phyloP scores from a whole-genome alignment of 768 basidiomycete species.

The Boletus huronensis region DNA sequence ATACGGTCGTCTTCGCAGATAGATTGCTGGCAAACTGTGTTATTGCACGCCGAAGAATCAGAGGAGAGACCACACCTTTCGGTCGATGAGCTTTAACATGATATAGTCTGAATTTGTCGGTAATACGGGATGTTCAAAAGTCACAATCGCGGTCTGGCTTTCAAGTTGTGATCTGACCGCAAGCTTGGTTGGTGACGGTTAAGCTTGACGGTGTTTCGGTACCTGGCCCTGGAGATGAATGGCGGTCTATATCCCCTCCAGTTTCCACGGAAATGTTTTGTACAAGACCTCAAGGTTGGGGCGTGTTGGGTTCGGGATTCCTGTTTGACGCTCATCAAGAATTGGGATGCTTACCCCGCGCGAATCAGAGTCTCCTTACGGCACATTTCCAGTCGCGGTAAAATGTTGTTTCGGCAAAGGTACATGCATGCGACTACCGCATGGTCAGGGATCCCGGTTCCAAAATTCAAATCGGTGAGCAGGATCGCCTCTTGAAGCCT shows the following conservation, averaged over 20 bases:
- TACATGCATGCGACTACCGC: conserved; percentile 11
- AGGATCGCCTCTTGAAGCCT: conserved; percentile 4
- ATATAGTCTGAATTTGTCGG: neutral
- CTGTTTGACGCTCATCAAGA: conserved; percentile 12
- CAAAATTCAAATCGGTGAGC: neutral
- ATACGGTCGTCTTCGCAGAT: neutral
- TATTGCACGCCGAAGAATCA: conserved; percentile 2
- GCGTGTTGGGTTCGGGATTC: conserved; percentile 5
- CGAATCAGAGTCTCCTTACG: conserved; percentile 2
- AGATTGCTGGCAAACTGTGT: conserved; percentile 11
- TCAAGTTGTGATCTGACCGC: neutral
- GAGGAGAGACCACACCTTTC: conserved; percentile 13
- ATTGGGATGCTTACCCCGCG: neutral
- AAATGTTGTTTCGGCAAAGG: neutral
- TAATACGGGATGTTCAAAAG: conserved; percentile 1
- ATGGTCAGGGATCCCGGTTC: conserved; percentile 13
- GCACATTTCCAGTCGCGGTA: neutral
- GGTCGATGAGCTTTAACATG: neutral
- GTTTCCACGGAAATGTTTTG: neutral
- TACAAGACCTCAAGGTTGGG: conserved; percentile 13
- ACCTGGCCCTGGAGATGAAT: neutral
- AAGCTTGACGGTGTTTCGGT: neutral
- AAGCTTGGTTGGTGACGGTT: neutral
- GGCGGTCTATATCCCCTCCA: conserved; percentile 16
- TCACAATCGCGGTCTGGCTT: conserved; percentile 3